phyloP scores from a whole-genome alignment of 2,329 filamentous ascomycete species.

The Phyllosticta paracitricarpa region DNA sequence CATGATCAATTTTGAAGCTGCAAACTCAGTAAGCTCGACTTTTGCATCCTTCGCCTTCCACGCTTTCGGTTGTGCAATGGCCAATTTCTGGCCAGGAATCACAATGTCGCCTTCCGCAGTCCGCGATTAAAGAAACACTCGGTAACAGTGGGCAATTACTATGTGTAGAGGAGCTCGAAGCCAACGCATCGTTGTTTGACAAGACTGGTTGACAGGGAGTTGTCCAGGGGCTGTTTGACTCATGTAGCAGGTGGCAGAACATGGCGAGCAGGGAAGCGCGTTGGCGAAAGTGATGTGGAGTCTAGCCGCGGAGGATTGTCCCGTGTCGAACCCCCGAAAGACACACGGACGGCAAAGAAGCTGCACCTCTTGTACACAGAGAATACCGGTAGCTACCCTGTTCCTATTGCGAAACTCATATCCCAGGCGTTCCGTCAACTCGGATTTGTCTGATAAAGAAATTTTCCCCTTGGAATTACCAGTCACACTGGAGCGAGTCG shows the following conservation, averaged over 20 bases:
- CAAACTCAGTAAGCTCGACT: not conserved
- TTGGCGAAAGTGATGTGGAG: not conserved
- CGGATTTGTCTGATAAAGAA: not conserved
- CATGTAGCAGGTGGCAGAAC: not conserved
- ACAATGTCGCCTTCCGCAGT: not conserved
- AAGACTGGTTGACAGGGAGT: not conserved
- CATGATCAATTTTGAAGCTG: not conserved
- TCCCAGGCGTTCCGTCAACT: not conserved
- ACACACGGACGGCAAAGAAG: not conserved
- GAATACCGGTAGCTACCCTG: not conserved
- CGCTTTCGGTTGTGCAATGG: not conserved
- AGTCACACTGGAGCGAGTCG: not conserved
- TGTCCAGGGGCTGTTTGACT: not conserved
- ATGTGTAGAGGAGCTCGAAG: not conserved
- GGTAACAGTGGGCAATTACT: not conserved
- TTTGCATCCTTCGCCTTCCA: not conserved
- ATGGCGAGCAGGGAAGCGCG: not conserved
- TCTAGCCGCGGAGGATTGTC: not conserved
- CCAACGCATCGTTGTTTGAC: not conserved
- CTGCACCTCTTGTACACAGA: not conserved
- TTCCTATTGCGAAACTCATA: not conserved
- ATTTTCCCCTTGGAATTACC: not conserved
- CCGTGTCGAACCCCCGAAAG: not conserved
- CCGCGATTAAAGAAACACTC: fast-evolving
- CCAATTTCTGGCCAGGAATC: not conserved